These are phyloP conservation scores for Candida quercuum DNA, from an alignment of 805 yeast genomes.

Conservation along the genomic window DNA sequence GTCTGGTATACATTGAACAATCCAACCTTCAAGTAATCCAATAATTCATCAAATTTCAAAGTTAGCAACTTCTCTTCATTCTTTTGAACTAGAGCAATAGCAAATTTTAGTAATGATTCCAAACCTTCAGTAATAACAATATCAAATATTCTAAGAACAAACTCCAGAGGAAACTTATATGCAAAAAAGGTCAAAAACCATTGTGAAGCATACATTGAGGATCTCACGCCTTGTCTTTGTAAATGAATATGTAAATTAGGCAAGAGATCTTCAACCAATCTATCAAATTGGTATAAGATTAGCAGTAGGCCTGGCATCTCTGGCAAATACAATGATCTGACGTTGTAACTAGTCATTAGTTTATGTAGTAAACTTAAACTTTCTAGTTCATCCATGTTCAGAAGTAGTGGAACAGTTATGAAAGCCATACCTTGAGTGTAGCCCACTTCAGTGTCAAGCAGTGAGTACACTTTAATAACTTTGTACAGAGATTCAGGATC, in stretches of 20 bases:
- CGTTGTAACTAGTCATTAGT: slow-evolving; percentile 79
- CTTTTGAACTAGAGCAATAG: slow-evolving; percentile 70
- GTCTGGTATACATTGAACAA: slow-evolving; percentile 67
- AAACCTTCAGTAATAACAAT: slow-evolving; percentile 86
- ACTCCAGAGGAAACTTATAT: slow-evolving; percentile 85
- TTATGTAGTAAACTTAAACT: slow-evolving; percentile 77
- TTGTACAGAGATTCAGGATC: slow-evolving; percentile 64
- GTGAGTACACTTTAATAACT: slow-evolving; percentile 77
- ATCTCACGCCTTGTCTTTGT: slow-evolving; percentile 77
- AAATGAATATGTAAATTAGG: slow-evolving; percentile 76
- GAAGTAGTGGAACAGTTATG: slow-evolving; percentile 74
- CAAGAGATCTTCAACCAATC: slow-evolving; percentile 69
- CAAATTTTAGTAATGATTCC: slow-evolving; percentile 81
- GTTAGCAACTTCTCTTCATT: slow-evolving; percentile 55
- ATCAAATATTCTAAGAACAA: slow-evolving; percentile 85
- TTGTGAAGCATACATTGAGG: slow-evolving; percentile 96
- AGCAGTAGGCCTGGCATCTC: slow-evolving; percentile 93
- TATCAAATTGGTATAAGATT: slow-evolving; percentile 83
- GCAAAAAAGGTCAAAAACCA: slow-evolving; percentile 97
- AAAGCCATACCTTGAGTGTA: slow-evolving; percentile 99
- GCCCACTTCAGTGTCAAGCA: slow-evolving; percentile 89
- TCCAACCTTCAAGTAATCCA: slow-evolving; percentile 74
- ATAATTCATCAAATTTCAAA: slow-evolving; percentile 68
- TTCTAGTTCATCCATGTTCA: slow-evolving; percentile 79
- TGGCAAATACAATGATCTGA: slow-evolving; percentile 72